These are phyloP conservation scores for Anisodus tanguticus DNA, from an alignment of 257 asterid genomes.

Conservation along the genomic window DNA sequence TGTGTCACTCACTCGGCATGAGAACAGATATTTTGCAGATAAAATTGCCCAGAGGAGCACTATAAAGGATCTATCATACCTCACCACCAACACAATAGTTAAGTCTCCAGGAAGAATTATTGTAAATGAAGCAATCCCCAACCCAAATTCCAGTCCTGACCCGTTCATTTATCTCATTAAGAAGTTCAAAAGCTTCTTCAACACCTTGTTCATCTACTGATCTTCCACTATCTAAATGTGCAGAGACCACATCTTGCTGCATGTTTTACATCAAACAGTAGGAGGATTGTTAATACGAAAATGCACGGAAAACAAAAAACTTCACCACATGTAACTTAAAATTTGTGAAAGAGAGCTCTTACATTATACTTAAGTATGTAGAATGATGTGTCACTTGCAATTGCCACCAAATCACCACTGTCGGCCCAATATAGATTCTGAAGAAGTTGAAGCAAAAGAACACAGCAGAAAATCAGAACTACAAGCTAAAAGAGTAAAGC, in stretches of 20 bases:
- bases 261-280: slow-evolving; percentile 35
- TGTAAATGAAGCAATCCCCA: slow-evolving; percentile 98
- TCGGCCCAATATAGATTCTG: slow-evolving; percentile 98
- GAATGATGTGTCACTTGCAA: slow-evolving; percentile 82
- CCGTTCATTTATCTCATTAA: slow-evolving; percentile 91
- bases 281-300: slow-evolving; percentile 30
- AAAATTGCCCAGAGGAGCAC: background rate
- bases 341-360: slow-evolving; percentile 14
- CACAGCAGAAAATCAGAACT: slow-evolving; percentile 16
- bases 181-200: slow-evolving; percentile 98
- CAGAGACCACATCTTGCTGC: slow-evolving; percentile 96
- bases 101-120: slow-evolving; percentile 94
- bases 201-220: slow-evolving; percentile 91
- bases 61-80: slow-evolving; percentile 47
- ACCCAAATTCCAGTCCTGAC: slow-evolving; percentile 98
- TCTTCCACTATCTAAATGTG: slow-evolving; percentile 87
- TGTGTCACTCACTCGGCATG: background rate
- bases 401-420: slow-evolving; percentile 85
- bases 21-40: slow-evolving; percentile 25
- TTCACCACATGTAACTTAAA: slow-evolving; percentile 19
- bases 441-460: slow-evolving; percentile 34
- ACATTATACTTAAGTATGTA: slow-evolving; percentile 85
- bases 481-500: background rate
- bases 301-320: background rate
- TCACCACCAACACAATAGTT: slow-evolving; percentile 99